phyloP scores from a whole-genome alignment of 1,284 basidiomycete species.

The Pseudozyma tsukubaensis region DNA sequence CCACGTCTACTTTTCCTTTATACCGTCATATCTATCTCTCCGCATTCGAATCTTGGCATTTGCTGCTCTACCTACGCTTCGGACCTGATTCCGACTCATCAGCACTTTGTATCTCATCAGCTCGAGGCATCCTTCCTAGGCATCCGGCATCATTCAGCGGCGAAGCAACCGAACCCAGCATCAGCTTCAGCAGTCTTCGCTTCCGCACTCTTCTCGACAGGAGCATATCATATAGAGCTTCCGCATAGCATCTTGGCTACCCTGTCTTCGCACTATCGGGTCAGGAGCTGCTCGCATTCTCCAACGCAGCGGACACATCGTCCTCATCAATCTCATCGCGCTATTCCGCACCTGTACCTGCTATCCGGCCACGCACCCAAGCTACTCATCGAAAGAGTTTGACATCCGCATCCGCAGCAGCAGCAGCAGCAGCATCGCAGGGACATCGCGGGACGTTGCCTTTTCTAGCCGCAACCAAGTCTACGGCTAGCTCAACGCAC shows the following conservation, averaged over 20 bases:
- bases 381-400: no score
- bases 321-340: background rate
- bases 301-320: background rate
- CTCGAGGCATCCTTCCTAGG: background rate
- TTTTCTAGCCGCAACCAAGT: constrained; percentile 3
- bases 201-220: background rate
- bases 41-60: no score
- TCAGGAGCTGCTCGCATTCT: background rate
- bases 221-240: background rate
- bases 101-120: background rate
- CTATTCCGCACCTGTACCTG: background rate
- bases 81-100: no score
- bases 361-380: no score
- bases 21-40: no score
- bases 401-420: constrained; percentile 2
- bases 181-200: background rate
- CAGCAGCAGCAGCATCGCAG: background rate
- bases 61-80: no score
- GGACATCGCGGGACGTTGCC: background rate
- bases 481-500: background rate
- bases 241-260: background rate
- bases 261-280: background rate
- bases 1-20: no score
- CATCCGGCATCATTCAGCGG: background rate
- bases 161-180: constrained; percentile 4